Conservation (phyloP, 139 green algal species). For the Yamagishiella unicocca region DNA sequence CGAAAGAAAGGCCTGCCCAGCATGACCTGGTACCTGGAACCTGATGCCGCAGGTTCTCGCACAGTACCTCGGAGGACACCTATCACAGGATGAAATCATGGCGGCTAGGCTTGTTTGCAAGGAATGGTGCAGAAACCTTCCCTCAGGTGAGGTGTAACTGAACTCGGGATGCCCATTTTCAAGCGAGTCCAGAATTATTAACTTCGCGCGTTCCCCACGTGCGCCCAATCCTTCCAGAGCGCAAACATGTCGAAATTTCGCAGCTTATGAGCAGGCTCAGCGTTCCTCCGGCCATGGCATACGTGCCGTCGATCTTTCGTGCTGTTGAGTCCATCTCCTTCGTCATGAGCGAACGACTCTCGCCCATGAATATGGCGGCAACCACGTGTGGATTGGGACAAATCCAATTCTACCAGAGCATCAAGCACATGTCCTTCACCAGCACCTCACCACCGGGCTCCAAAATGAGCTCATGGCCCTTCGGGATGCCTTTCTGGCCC, state of each 20-base stretch:
- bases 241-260: background rate
- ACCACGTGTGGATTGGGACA: background rate
- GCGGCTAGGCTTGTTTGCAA: background rate
- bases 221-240: no score
- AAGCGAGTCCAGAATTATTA: no score
- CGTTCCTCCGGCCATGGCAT: background rate
- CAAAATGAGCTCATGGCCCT: background rate
- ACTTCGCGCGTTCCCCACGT: no score
- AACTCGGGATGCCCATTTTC: no score
- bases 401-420: background rate
- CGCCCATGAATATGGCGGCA: background rate
- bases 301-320: background rate
- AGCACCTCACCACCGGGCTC: slow-evolving; percentile 7
- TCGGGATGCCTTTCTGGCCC: slow-evolving; percentile 23
- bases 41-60: slow-evolving; percentile 23
- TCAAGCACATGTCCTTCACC: background rate
- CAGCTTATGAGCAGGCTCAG: background rate
- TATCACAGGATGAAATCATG: background rate
- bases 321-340: background rate
- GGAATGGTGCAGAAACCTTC: background rate
- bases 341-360: slow-evolving; percentile 5
- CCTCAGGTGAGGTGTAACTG: background rate
- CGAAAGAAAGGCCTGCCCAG: no score
- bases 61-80: background rate
- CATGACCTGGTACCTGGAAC: no score